phyloP scores from a whole-genome alignment of 2,329 filamentous ascomycete genomes.

The Nakataea oryzae region DNA sequence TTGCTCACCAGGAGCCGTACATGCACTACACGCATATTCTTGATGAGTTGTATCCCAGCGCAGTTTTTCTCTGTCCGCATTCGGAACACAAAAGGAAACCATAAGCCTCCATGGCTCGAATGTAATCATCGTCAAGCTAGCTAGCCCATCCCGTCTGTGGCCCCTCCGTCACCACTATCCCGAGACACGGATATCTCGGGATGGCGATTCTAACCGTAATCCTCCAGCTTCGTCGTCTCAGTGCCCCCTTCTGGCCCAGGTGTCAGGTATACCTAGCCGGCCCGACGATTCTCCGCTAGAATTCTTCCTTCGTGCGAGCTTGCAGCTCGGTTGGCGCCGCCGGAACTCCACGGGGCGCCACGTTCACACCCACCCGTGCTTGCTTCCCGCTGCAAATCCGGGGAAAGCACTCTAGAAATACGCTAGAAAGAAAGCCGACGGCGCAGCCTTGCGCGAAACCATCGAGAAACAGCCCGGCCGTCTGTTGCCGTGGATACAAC shows the following conservation, averaged over 20 bases:
- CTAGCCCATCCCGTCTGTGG: not conserved
- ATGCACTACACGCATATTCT: too few relatives aligned
- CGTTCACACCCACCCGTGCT: too few relatives aligned
- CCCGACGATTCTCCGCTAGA: too few relatives aligned
- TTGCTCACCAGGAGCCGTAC: too few relatives aligned
- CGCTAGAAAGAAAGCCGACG: not conserved
- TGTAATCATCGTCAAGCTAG: not conserved
- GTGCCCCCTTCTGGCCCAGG: not conserved
- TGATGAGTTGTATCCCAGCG: too few relatives aligned
- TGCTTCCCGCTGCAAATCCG: not conserved
- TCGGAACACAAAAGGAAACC: not conserved
- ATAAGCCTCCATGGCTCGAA: not conserved
- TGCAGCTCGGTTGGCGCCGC: too few relatives aligned
- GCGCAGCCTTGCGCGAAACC: not conserved
- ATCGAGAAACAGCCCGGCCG: not conserved
- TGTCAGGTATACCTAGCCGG: too few relatives aligned
- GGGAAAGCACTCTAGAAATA: not conserved
- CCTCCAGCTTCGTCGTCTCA: not conserved
- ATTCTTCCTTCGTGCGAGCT: too few relatives aligned
- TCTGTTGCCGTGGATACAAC: not conserved
- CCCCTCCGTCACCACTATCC: not conserved
- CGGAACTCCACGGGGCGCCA: too few relatives aligned
- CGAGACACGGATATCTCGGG: not conserved
- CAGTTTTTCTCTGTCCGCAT: too few relatives aligned
- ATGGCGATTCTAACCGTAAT: not conserved